phyloP scores from a whole-genome alignment of 495 filamentous ascomycete genomes.

The Hypoxylon fuscum region DNA sequence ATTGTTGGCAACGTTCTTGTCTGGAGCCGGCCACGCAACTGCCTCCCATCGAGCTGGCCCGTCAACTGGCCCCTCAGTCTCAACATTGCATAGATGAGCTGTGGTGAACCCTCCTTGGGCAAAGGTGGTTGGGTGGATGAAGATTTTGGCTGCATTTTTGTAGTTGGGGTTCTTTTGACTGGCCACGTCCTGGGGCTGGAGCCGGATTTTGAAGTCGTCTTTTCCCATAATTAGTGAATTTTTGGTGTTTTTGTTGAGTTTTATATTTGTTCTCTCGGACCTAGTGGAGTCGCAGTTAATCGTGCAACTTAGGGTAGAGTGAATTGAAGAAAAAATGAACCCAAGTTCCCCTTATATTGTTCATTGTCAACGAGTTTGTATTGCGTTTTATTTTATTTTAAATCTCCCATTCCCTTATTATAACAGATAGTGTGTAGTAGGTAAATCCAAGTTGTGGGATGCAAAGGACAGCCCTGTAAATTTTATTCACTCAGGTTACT shows the following conservation, averaged over 20 bases:
- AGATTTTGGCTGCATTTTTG: conserved; percentile 46
- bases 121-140: conserved; percentile 44
- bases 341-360: no score
- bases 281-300: background rate
- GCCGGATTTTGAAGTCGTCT: conserved; percentile 45
- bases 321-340: no score
- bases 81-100: conserved; percentile 38
- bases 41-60: conserved; percentile 26
- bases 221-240: conserved; percentile 23
- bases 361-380: no score
- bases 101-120: conserved; percentile 40
- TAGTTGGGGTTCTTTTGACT: conserved; percentile 42
- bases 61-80: conserved; percentile 25
- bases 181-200: conserved; percentile 44
- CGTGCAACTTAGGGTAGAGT: no score
- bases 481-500: no score
- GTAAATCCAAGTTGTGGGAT: no score
- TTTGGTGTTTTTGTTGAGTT: conserved; percentile 1
- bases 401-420: no score
- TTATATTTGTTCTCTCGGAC: background rate
- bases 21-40: conserved; percentile 42
- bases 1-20: conserved; percentile 45
- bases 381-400: no score
- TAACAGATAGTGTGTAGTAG: no score
- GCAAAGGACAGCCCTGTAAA: no score